phyloP scores from a whole-genome alignment of 129 eudicot species.

The Arctium lappa region DNA sequence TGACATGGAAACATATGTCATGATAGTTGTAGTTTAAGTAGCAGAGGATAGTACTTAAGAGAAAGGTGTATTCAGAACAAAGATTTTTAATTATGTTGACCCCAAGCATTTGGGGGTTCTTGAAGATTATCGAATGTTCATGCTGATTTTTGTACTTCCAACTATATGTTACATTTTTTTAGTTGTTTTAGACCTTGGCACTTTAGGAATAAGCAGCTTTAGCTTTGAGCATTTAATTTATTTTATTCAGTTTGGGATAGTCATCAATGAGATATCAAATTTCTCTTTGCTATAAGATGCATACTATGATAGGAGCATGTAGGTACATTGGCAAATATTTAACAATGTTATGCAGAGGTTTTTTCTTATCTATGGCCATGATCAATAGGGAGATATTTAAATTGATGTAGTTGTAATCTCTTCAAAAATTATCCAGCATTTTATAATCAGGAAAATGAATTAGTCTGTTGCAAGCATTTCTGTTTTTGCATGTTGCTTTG shows the following conservation, averaged over 20 bases:
- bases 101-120: not conserved
- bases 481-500: slow-evolving; percentile 1
- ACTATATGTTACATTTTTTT: no score
- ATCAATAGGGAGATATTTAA: not conserved
- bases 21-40: no score
- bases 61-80: no score
- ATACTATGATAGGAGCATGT: not conserved
- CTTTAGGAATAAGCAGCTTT: not conserved
- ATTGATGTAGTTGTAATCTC: not conserved
- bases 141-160: not conserved
- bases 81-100: not conserved
- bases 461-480: not conserved
- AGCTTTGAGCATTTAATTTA: not conserved
- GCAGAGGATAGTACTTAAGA: no score
- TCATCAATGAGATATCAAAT: not conserved
- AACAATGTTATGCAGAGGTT: not conserved
- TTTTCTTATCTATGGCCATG: not conserved
- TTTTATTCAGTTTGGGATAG: not conserved
- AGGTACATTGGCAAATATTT: not conserved
- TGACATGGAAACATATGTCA: no score
- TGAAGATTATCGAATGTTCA: not conserved
- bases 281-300: not conserved
- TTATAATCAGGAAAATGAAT: not conserved
- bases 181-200: not conserved
- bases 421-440: not conserved